Evolutionary conservation across 2,329 filamentous ascomycete genomes (phyloP).

Genomic region (Sclerotinia sclerotiorum): DNA sequence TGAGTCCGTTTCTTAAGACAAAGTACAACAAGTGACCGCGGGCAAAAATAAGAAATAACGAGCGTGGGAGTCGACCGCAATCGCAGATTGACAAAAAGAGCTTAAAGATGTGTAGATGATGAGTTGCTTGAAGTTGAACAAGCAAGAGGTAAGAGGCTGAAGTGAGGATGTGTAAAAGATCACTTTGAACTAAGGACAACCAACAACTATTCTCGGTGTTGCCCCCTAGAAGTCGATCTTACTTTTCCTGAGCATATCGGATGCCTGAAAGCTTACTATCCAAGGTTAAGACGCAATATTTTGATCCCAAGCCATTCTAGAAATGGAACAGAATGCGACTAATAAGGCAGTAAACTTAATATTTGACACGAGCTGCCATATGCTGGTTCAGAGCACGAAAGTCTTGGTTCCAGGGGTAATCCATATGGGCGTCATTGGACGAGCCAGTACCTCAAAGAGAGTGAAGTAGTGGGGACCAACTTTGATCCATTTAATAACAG

Average conservation of each 20-base stretch:
- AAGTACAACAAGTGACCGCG: background rate
- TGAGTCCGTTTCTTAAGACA: slow-evolving; percentile 1
- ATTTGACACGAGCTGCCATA: slow-evolving; percentile 23
- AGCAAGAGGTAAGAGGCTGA: slow-evolving; percentile 18
- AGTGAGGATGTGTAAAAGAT: slow-evolving; percentile 22
- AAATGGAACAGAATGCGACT: slow-evolving; percentile 12
- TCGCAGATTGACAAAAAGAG: slow-evolving; percentile 21
- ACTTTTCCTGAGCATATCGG: slow-evolving; percentile 16
- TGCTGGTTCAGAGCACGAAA: slow-evolving; percentile 12
- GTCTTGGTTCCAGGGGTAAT: slow-evolving; percentile 5
- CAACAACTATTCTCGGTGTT: slow-evolving; percentile 17
- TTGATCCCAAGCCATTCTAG: slow-evolving; percentile 8
- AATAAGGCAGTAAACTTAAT: slow-evolving; percentile 21
- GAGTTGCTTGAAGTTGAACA: slow-evolving; percentile 22
- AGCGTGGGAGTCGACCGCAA: slow-evolving; percentile 23
- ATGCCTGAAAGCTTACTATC: slow-evolving; percentile 23
- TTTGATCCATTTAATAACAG: slow-evolving; percentile 13
- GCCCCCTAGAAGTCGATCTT: slow-evolving; percentile 25
- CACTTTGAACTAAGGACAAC: slow-evolving; percentile 22
- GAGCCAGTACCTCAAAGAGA: slow-evolving; percentile 4
- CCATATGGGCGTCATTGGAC: slow-evolving; percentile 17
- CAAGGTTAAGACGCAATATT: slow-evolving; percentile 21
- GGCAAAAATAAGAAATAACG: slow-evolving; percentile 18
- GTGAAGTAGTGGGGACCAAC: slow-evolving; percentile 14
- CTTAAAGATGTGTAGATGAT: slow-evolving; percentile 12